Evolutionary conservation across 2,329 filamentous ascomycete species (phyloP).

Genomic region (Simplicillium sp.): DNA sequence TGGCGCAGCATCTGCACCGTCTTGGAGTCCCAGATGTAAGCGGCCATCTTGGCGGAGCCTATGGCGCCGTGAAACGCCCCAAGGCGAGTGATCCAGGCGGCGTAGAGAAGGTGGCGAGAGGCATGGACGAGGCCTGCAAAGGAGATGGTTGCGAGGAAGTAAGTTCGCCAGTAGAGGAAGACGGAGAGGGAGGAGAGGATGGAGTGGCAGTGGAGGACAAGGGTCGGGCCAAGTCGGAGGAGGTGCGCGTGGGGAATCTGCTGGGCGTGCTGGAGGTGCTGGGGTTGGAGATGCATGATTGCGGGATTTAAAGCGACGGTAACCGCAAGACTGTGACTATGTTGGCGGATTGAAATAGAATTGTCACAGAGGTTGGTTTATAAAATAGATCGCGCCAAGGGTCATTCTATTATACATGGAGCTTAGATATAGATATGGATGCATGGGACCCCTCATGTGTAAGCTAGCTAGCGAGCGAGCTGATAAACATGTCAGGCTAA

Average conservation of each 20-base stretch:
- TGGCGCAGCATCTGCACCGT: slow-evolving; percentile 27
- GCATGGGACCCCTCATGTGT: no score
- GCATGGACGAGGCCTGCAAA: slow-evolving; percentile 13
- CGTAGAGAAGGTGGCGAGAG: slow-evolving; percentile 15
- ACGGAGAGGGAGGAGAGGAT: slow-evolving; percentile 19
- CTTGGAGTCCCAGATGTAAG: slow-evolving; percentile 27
- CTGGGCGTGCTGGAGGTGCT: not conserved
- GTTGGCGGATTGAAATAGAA: no score
- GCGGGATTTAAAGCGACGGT: no score
- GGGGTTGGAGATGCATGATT: slow-evolving; percentile 3
- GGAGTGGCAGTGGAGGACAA: slow-evolving; percentile 24
- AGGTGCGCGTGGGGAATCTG: not conserved
- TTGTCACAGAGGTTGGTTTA: no score
- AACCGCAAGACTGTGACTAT: no score
- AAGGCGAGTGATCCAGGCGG: slow-evolving; percentile 17
- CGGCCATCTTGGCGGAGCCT: slow-evolving; percentile 17
- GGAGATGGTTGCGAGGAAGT: slow-evolving; percentile 18
- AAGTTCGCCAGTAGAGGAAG: slow-evolving; percentile 20
- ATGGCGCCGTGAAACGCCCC: slow-evolving; percentile 18
- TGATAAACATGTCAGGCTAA: no score
- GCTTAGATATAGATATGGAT: no score
- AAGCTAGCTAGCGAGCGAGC: no score
- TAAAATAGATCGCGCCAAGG: no score
- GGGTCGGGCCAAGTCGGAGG: slow-evolving; percentile 19
- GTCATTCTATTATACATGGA: no score